Percentiles rank a stretch among this genome's conserved stretches.
phyloP scores from a whole-genome alignment of 495 filamentous ascomycete genomes.

The Aspergillus ellipticus region DNA sequence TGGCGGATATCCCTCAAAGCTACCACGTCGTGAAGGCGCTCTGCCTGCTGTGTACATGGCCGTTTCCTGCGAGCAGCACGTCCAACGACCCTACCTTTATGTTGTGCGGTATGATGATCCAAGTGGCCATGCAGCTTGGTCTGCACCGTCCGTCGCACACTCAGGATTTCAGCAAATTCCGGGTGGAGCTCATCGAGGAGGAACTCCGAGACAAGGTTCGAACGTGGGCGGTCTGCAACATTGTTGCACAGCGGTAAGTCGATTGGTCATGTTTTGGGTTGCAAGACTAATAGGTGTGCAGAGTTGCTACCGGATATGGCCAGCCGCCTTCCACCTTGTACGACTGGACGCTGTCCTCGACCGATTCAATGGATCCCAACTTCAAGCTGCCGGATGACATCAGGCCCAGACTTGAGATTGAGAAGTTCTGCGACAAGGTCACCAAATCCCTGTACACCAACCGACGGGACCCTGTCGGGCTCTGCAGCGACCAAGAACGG shows the following conservation, averaged over 20 bases:
- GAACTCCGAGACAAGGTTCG: constrained; percentile 80
- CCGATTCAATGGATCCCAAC: constrained; percentile 58
- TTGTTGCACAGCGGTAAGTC: constrained; percentile 74
- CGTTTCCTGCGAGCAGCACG: constrained; percentile 80
- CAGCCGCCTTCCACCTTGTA: constrained; percentile 86
- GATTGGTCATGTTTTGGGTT: neutral
- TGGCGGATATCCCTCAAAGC: constrained; percentile 78
- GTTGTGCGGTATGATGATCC: constrained; percentile 86
- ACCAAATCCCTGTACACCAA: constrained; percentile 82
- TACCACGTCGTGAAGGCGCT: constrained; percentile 91
- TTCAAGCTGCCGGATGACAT: constrained; percentile 66
- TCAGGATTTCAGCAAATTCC: constrained; percentile 83
- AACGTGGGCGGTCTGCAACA: constrained; percentile 91
- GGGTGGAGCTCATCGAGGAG: constrained; percentile 77
- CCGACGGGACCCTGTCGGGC: constrained; percentile 66
- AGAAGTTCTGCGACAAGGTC: constrained; percentile 81
- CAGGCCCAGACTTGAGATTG: constrained; percentile 68
- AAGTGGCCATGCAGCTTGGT: constrained; percentile 85
- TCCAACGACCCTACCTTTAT: constrained; percentile 88
- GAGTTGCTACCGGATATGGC: constrained; percentile 84
- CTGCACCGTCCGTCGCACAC: constrained; percentile 86
- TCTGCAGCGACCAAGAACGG: constrained; percentile 67
- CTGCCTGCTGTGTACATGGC: constrained; percentile 87
- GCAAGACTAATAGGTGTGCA: constrained; percentile 21
- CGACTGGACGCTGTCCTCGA: constrained; percentile 74